Conservation (phyloP, 2,329 filamentous ascomycete species). For the Verruconis gallopava region DNA sequence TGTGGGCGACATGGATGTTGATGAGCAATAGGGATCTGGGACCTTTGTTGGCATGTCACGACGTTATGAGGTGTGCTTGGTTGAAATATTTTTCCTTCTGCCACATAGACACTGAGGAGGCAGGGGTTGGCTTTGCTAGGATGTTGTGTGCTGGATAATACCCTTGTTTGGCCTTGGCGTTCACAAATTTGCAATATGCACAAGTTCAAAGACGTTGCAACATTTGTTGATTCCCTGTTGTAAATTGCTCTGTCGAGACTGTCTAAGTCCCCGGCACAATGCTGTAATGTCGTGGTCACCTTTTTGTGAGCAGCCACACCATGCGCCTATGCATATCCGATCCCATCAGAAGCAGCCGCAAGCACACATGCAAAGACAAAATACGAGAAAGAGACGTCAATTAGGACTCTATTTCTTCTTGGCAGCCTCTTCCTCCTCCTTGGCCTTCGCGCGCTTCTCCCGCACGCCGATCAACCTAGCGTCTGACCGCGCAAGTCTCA, state of each 20-base stretch:
- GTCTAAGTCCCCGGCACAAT: not conserved
- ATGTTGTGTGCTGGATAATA: too few species aligned
- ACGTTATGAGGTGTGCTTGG: not conserved
- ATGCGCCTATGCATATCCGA: not conserved
- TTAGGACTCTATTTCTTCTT: slow-evolving; percentile 66
- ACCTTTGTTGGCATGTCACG: not conserved
- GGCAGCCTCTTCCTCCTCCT: slow-evolving; percentile 63
- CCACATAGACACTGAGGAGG: too few species aligned
- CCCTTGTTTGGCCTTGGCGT: too few species aligned
- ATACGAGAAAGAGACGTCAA: not conserved
- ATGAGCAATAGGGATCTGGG: not conserved
- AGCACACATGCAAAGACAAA: not conserved
- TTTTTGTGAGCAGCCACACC: not conserved
- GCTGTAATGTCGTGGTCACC: not conserved
- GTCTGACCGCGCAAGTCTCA: slow-evolving; percentile 75
- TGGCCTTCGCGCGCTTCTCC: slow-evolving; percentile 88
- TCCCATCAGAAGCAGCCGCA: slow-evolving; percentile 1
- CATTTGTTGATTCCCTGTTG: too few species aligned
- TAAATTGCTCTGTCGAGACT: too few species aligned
- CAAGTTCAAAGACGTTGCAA: too few species aligned
- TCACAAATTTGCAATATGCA: too few species aligned
- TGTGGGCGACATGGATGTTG: slow-evolving; percentile 1
- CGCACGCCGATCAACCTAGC: slow-evolving; percentile 68
- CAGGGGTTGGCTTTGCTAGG: too few species aligned
- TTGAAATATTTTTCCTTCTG: too few species aligned